These are phyloP conservation scores for Phytopythium chamaehyphon DNA, from an alignment of 352 stramenopile genomes.

Conservation along the genomic window DNA sequence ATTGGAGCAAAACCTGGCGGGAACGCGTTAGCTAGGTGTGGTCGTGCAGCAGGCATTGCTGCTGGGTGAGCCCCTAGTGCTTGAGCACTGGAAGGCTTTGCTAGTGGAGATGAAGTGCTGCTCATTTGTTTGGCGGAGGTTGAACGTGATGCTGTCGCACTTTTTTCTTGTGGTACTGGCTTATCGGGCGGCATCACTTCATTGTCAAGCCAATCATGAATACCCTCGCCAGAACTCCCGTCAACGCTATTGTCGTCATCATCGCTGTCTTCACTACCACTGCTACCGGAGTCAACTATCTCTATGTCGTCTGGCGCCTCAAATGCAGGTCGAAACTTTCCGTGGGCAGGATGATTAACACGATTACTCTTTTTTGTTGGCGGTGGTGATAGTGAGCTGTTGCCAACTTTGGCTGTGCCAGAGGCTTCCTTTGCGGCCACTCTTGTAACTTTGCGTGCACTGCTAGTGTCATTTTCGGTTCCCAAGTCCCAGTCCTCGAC, in stretches of 20 bases:
- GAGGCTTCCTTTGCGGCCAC: background rate
- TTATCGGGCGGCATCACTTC: background rate
- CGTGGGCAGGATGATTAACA: constrained; percentile 1
- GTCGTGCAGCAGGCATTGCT: background rate
- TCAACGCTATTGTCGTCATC: constrained; percentile 20
- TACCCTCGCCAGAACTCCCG: constrained; percentile 25
- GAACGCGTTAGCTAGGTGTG: background rate
- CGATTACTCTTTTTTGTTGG: background rate
- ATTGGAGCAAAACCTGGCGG: background rate
- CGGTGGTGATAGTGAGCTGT: background rate
- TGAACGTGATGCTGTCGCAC: constrained; percentile 1
- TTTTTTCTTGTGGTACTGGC: background rate
- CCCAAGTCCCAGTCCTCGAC: constrained; percentile 36
- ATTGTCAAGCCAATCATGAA: constrained; percentile 56
- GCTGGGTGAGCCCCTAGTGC: background rate
- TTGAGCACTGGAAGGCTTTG: constrained; percentile 4
- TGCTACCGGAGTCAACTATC: constrained; percentile 15
- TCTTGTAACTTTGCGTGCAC: background rate
- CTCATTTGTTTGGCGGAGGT: constrained; percentile 7
- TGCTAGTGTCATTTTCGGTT: constrained; percentile 4
- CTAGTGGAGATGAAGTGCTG: constrained; percentile 5
- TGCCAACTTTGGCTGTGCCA: background rate
- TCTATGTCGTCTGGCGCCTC: constrained; percentile 31
- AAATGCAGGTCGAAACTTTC: constrained; percentile 28
- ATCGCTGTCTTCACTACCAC: constrained; percentile 18